A percentile compares a stretch with the other conserved stretches of the same genome.
Evolutionary conservation across 2,329 filamentous ascomycete species (phyloP).

Genomic region (Cadophora gregata): DNA sequence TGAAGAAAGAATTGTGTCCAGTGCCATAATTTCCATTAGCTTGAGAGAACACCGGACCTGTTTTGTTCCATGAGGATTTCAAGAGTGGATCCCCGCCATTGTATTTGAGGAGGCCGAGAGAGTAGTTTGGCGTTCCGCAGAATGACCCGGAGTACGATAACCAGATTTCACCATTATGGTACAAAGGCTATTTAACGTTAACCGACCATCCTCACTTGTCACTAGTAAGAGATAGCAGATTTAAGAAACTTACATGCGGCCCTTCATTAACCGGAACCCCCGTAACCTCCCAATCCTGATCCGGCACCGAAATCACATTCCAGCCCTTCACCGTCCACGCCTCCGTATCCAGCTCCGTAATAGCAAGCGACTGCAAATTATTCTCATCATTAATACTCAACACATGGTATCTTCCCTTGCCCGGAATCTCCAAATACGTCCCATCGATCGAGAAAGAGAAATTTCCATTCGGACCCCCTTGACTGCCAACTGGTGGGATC

Average conservation of each 20-base stretch:
- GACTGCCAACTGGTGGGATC: background rate
- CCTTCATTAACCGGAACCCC: constrained; percentile 61
- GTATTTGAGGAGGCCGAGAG: constrained; percentile 59
- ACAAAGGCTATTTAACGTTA: constrained; percentile 47
- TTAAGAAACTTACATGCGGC: constrained; percentile 45
- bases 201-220: background rate
- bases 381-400: background rate
- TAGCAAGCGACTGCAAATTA: background rate
- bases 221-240: background rate
- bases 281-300: constrained; percentile 54
- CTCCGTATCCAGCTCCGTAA: background rate
- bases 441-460: background rate
- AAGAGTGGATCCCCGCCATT: constrained; percentile 55
- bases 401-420: background rate
- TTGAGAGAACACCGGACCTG: constrained; percentile 48
- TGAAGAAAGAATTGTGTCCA: constrained; percentile 44
- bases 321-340: constrained; percentile 2
- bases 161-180: constrained; percentile 58
- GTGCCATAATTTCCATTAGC: constrained; percentile 63
- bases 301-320: constrained; percentile 52
- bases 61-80: constrained; percentile 51
- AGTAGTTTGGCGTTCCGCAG: constrained; percentile 58
- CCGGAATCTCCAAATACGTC: background rate
- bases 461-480: background rate
- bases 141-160: constrained; percentile 61